phyloP scores from a whole-genome alignment of 2,329 filamentous ascomycete genomes.

The Cladosporium sp. region DNA sequence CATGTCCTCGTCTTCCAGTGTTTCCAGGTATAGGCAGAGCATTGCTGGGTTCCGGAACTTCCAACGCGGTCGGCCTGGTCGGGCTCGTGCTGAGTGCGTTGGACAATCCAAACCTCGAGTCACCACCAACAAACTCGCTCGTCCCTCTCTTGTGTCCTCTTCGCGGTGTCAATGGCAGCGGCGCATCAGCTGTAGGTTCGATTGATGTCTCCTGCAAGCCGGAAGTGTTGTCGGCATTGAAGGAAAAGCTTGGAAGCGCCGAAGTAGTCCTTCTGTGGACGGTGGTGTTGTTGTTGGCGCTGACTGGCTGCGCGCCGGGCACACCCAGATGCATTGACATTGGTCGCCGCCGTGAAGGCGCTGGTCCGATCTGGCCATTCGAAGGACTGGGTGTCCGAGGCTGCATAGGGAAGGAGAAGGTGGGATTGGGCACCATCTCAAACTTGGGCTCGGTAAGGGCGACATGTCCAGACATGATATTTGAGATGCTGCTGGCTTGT shows the following conservation, averaged over 20 bases:
- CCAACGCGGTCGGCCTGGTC: constrained; percentile 63
- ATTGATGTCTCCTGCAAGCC: constrained; percentile 38
- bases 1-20: constrained; percentile 60
- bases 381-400: constrained; percentile 31
- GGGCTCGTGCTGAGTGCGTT: constrained; percentile 68
- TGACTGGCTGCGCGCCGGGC: constrained; percentile 38
- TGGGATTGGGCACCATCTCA: constrained; percentile 50
- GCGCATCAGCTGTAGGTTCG: constrained; percentile 38
- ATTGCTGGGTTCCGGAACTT: constrained; percentile 49
- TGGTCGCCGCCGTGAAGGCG: constrained; percentile 28
- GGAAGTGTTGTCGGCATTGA: constrained; percentile 47
- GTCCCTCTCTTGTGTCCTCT: constrained; percentile 72
- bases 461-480: constrained; percentile 34
- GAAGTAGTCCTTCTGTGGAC: constrained; percentile 44
- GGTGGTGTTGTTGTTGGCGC: constrained; percentile 29
- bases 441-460: constrained; percentile 25
- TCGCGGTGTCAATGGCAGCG: constrained; percentile 51
- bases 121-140: constrained; percentile 84
- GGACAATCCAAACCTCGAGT: constrained; percentile 52
- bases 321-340: constrained; percentile 38
- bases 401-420: constrained; percentile 51
- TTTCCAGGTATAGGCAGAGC: constrained; percentile 44
- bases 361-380: constrained; percentile 13
- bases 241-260: constrained; percentile 50
- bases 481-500: constrained; percentile 41